Evolutionary conservation across 192 early-diverging fungal genomes (phyloP).

Genomic region (Linnemannia exigua): DNA sequence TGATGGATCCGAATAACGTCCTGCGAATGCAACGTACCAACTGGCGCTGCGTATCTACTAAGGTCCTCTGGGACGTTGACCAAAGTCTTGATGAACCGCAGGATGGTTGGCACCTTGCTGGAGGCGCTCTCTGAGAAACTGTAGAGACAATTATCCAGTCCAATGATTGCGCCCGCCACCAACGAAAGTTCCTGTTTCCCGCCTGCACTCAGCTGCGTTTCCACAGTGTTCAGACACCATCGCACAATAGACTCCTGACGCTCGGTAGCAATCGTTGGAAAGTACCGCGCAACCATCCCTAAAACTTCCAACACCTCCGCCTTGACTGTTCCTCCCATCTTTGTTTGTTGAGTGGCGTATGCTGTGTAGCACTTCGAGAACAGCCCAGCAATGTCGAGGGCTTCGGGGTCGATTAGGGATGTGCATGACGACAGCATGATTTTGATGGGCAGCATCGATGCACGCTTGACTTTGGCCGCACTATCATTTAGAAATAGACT

Average conservation of each 20-base stretch:
- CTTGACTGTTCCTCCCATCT: conserved; percentile 55
- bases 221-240: conserved; percentile 46
- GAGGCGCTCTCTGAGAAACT: conserved; percentile 26
- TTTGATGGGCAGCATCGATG: conserved; percentile 57
- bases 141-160: conserved; percentile 51
- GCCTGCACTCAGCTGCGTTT: conserved; percentile 45
- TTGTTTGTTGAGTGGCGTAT: conserved; percentile 34
- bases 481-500: conserved; percentile 49
- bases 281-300: conserved; percentile 57
- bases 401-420: conserved; percentile 45
- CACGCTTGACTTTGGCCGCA: conserved; percentile 41
- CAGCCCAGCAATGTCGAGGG: conserved; percentile 39
- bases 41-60: conserved; percentile 51
- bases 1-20: neutral
- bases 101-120: conserved; percentile 38
- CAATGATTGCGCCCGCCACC: conserved; percentile 45
- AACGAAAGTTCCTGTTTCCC: conserved; percentile 39
- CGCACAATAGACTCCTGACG: conserved; percentile 34
- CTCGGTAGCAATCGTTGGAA: conserved; percentile 31
- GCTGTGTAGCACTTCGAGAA: conserved; percentile 35
- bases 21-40: conserved; percentile 19
- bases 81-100: conserved; percentile 41
- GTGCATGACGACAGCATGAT: conserved; percentile 45
- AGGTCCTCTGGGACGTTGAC: conserved; percentile 61
- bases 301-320: conserved; percentile 60